Percentiles rank a stretch among this genome's conserved stretches.
Evolutionary conservation across 345 rosid species (phyloP).

Genomic region (Rhodomyrtus tomentosa): DNA sequence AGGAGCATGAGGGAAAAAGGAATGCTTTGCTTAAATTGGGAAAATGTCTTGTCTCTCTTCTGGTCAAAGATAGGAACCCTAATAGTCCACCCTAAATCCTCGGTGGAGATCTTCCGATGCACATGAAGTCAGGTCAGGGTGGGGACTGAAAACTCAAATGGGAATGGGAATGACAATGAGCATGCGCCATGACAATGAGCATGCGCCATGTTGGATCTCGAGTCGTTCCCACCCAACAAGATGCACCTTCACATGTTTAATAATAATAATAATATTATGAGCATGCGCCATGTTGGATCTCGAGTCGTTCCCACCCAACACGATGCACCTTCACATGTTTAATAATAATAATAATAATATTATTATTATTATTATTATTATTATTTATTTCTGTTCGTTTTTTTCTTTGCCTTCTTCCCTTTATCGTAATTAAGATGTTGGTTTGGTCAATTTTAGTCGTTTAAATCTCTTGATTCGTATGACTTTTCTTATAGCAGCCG

Average conservation of each 20-base stretch:
- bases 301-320: neutral
- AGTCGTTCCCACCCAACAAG: too few relatives aligned
- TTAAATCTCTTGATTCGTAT: neutral
- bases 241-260: too few relatives aligned
- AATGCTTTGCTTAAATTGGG: neutral
- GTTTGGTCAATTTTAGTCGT: neutral
- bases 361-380: too few relatives aligned
- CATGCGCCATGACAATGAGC: too few relatives aligned
- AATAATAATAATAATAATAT: too few relatives aligned
- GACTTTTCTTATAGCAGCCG: neutral
- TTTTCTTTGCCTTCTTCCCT: neutral
- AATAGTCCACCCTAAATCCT: neutral
- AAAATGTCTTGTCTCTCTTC: neutral
- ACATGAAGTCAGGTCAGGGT: neutral
- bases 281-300: neutral
- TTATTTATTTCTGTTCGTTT: neutral
- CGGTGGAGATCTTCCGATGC: neutral
- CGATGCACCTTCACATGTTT: neutral
- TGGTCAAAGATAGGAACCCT: neutral
- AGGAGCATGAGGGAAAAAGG: neutral
- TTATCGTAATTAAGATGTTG: neutral
- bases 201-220: neutral
- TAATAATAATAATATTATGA: too few relatives aligned
- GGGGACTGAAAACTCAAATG: neutral
- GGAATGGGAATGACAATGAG: neutral